phyloP scores from a whole-genome alignment of 805 yeast genomes.

The Ogataea siamensis region DNA sequence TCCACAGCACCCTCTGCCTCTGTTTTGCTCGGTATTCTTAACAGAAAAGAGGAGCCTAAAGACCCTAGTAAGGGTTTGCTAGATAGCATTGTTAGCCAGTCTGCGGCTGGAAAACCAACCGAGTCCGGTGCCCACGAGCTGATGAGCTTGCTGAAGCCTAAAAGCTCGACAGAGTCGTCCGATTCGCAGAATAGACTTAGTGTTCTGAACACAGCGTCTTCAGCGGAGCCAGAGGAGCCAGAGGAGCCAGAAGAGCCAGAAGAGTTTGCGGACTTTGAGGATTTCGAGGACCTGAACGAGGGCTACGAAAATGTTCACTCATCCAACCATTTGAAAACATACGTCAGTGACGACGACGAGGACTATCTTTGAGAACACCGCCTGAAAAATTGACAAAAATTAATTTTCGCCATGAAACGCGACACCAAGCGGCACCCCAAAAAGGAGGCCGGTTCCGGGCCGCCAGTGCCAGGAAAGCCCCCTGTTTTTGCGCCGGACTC shows the following conservation, averaged over 20 bases:
- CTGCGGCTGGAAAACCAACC: too few species aligned
- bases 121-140: conserved; percentile 5
- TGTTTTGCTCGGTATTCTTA: conserved; percentile 12
- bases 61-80: conserved; percentile 16
- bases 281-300: conserved; percentile 25
- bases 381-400: conserved; percentile 4
- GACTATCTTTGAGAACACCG: conserved; percentile 15
- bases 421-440: conserved; percentile 5
- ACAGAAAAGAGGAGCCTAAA: conserved; percentile 7
- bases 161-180: not conserved
- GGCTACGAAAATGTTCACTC: conserved; percentile 20
- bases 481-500: conserved; percentile 33
- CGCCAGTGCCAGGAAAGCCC: conserved; percentile 35
- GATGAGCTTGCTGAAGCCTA: conserved; percentile 12
- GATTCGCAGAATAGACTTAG: too few species aligned
- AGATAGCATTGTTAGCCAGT: conserved; percentile 7
- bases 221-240: not conserved
- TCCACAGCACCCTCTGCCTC: conserved; percentile 10
- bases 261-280: conserved; percentile 22
- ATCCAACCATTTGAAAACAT: conserved; percentile 23
- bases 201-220: too few species aligned
- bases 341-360: conserved; percentile 20
- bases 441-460: conserved; percentile 1
- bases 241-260: conserved; percentile 8
- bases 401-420: conserved; percentile 10